phyloP scores from a whole-genome alignment of 139 green algal species.

The Chlamydomonas incerta region DNA sequence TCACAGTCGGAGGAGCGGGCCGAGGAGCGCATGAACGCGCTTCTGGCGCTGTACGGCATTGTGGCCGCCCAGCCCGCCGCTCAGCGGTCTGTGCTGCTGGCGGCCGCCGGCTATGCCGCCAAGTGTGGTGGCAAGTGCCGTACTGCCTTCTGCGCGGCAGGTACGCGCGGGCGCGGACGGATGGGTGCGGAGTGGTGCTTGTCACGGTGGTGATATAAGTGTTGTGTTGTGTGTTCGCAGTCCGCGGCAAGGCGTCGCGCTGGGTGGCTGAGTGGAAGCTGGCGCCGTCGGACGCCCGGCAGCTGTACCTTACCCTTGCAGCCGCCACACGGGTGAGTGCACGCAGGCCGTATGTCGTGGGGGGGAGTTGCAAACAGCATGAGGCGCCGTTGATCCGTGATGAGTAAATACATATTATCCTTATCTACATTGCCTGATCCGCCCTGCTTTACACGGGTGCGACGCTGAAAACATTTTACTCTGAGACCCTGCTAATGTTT shows the following conservation, averaged over 20 bases:
- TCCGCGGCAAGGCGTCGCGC: constrained; percentile 55
- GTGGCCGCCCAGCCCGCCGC: neutral
- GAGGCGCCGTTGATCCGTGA: constrained; percentile 6
- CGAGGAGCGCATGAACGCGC: constrained; percentile 50
- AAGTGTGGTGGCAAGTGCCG: constrained; percentile 12
- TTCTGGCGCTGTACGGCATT: constrained; percentile 55
- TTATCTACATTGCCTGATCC: constrained; percentile 73
- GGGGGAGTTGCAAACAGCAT: no score
- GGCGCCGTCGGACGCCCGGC: constrained; percentile 33
- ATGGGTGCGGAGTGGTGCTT: no score
- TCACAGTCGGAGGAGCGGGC: constrained; percentile 55
- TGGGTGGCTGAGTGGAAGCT: constrained; percentile 59
- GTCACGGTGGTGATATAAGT: no score
- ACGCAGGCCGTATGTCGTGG: no score
- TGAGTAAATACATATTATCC: constrained; percentile 41
- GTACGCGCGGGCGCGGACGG: neutral
- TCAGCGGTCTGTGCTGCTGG: constrained; percentile 49
- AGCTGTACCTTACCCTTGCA: constrained; percentile 64
- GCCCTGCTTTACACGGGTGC: constrained; percentile 13
- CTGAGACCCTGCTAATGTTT: neutral
- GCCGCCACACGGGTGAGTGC: constrained; percentile 59
- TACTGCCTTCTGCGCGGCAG: neutral
- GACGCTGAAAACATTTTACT: constrained; percentile 37
- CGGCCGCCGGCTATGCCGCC: constrained; percentile 39
- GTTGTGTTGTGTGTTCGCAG: no score